Percentiles rank a stretch among this genome's conserved stretches.
Conservation (phyloP, 2,329 filamentous ascomycete species). For the Trichophyton schoenleinii region DNA sequence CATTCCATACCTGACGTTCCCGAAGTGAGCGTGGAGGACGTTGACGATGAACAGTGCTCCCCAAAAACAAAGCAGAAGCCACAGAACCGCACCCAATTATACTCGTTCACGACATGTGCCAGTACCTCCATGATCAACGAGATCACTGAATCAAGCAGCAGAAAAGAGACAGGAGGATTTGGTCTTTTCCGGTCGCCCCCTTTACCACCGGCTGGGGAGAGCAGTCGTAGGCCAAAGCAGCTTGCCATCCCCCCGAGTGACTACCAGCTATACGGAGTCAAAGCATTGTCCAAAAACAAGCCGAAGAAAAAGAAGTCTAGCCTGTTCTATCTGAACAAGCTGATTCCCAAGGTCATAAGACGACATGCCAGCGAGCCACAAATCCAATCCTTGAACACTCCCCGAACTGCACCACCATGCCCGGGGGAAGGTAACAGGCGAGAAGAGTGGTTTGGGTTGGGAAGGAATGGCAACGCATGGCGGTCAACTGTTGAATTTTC, state of each 20-base stretch:
- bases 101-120: constrained; percentile 7
- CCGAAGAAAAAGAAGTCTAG: neutral
- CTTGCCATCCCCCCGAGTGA: constrained; percentile 19
- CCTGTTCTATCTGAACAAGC: neutral
- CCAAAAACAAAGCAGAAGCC: neutral
- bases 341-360: constrained; percentile 2
- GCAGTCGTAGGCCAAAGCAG: constrained; percentile 9
- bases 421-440: neutral
- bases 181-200: constrained; percentile 3
- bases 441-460: neutral
- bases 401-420: neutral
- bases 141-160: neutral
- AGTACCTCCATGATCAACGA: neutral
- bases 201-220: neutral
- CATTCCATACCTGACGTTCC: neutral
- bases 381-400: neutral
- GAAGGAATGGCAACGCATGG: neutral
- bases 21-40: neutral
- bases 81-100: constrained; percentile 6
- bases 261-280: constrained; percentile 20
- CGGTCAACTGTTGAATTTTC: neutral
- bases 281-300: constrained; percentile 13
- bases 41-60: neutral
- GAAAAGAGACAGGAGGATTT: constrained; percentile 1
- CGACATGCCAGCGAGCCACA: neutral